Conservation (phyloP, 2,329 filamentous ascomycete genomes). For the Aspergillus sclerotialis region DNA sequence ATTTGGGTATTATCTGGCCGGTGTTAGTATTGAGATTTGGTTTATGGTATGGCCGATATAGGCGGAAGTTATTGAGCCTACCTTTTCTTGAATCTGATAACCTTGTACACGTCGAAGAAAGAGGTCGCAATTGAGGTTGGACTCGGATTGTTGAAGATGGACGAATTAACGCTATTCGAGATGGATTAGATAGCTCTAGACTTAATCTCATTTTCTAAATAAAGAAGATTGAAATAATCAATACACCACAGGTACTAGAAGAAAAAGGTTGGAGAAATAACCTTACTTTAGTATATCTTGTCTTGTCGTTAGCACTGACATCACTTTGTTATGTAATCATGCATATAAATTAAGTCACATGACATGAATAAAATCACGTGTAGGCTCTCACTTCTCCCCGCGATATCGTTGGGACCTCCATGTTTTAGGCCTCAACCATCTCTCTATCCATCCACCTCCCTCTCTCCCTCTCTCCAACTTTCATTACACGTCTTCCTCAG, state of each 20-base stretch:
- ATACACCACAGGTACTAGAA: too few relatives aligned
- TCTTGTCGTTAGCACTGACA: slow-evolving; percentile 1
- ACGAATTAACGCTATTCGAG: neutral
- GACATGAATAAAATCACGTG: neutral
- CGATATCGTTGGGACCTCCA: slow-evolving; percentile 1
- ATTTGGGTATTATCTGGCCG: too few relatives aligned
- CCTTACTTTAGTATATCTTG: too few relatives aligned
- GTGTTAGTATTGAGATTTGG: too few relatives aligned
- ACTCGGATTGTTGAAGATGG: neutral
- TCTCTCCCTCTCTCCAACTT: too few relatives aligned
- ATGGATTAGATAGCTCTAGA: neutral
- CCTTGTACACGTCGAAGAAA: too few relatives aligned
- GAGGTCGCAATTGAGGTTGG: neutral
- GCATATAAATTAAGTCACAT: neutral
- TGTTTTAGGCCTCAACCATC: slow-evolving; percentile 6
- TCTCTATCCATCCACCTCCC: slow-evolving; percentile 10
- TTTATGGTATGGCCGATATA: too few relatives aligned
- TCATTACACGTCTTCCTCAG: too few relatives aligned
- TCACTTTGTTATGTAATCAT: neutral
- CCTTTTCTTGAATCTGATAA: too few relatives aligned
- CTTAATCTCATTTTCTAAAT: neutral
- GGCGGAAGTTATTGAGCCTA: too few relatives aligned
- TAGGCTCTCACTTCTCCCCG: neutral
- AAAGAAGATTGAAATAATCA: neutral
- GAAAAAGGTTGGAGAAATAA: too few relatives aligned